Conservation (phyloP, 2,329 filamentous ascomycete genomes). For the Aspergillus alliaceus region DNA sequence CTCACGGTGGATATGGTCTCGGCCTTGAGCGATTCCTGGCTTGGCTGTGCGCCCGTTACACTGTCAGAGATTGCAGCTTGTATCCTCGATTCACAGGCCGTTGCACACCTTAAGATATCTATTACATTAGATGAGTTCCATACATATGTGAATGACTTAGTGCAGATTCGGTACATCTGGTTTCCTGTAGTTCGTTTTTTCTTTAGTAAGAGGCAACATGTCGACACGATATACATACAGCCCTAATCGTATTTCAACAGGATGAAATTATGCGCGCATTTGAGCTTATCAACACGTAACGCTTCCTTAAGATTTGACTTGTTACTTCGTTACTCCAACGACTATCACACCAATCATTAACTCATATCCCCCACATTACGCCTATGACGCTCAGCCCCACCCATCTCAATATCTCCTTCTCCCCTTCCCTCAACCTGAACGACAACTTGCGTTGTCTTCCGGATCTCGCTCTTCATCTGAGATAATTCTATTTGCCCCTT, state of each 20-base stretch:
- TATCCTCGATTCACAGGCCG: constrained; percentile 54
- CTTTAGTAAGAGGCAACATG: background rate
- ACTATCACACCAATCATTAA: background rate
- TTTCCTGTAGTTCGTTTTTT: background rate
- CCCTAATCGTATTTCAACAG: too few species aligned
- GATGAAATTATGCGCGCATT: too few species aligned
- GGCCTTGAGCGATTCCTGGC: constrained; percentile 80
- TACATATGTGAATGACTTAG: constrained; percentile 1
- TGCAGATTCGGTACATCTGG: background rate
- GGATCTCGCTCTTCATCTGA: background rate
- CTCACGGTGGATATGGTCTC: constrained; percentile 90
- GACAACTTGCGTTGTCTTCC: background rate
- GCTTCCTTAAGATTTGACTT: too few species aligned
- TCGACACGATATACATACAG: too few species aligned
- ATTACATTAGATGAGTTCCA: constrained; percentile 2
- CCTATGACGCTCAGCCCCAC: background rate
- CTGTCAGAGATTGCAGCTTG: constrained; percentile 58
- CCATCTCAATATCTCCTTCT: background rate
- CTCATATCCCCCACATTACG: background rate
- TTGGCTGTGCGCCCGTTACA: constrained; percentile 67
- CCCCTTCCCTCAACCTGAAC: background rate
- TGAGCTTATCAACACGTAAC: too few species aligned
- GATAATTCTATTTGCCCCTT: background rate
- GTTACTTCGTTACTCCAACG: background rate
- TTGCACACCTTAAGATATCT: constrained; percentile 46